Evolutionary conservation across 345 rosid genomes (phyloP).

Genomic region (Sonneratia caseolaris): DNA sequence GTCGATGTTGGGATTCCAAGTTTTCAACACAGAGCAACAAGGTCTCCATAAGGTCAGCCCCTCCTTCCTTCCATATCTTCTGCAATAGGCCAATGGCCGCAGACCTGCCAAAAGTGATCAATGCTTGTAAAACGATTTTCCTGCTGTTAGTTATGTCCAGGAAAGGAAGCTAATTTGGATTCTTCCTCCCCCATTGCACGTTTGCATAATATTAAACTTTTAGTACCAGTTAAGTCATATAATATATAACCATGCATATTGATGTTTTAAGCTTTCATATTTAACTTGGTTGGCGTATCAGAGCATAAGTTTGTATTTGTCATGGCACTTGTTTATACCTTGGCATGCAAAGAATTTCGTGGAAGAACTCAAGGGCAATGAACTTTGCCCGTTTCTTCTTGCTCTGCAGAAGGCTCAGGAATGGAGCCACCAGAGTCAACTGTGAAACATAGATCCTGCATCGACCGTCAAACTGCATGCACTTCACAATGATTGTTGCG

Average conservation of each 20-base stretch:
- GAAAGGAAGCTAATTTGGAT: neutral
- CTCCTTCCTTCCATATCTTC: constrained; percentile 48
- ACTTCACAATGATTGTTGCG: constrained; percentile 63
- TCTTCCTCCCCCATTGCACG: too few species aligned
- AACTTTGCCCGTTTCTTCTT: constrained; percentile 36
- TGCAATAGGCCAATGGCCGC: constrained; percentile 52
- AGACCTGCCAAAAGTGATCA: constrained; percentile 38
- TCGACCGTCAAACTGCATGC: constrained; percentile 82
- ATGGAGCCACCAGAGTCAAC: constrained; percentile 48
- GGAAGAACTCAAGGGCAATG: constrained; percentile 60
- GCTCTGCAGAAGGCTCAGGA: constrained; percentile 46
- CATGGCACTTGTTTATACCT: constrained; percentile 29
- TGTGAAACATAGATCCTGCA: constrained; percentile 54
- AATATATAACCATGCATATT: neutral
- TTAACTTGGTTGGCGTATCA: neutral
- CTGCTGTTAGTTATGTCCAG: neutral
- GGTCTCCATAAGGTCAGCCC: constrained; percentile 28
- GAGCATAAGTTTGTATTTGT: neutral
- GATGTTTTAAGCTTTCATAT: neutral
- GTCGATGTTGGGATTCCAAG: constrained; percentile 43
- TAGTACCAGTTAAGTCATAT: neutral
- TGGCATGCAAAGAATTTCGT: constrained; percentile 67
- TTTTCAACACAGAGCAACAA: constrained; percentile 35
- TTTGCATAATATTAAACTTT: too few species aligned
- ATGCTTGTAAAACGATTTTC: neutral